Conservation (phyloP, 139 green algal genomes). For the Chlorella sorokiniana region DNA sequence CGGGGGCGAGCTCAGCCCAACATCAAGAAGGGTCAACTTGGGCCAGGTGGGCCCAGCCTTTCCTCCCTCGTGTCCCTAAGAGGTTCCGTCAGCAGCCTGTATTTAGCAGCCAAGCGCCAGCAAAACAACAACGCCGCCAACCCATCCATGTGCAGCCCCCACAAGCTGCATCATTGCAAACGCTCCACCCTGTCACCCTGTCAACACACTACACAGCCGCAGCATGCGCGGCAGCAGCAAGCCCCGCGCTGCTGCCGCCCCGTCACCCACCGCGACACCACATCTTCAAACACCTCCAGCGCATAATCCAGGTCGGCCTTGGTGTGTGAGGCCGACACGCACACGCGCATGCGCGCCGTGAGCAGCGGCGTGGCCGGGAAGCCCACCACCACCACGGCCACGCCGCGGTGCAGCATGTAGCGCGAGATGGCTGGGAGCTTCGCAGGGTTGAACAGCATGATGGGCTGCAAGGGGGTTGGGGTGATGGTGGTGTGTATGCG, state of each 20-base stretch:
- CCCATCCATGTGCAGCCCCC: too few relatives aligned
- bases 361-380: slow-evolving; percentile 95
- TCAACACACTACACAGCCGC: not conserved
- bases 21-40: too few relatives aligned
- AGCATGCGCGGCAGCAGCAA: not conserved
- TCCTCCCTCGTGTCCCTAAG: too few relatives aligned
- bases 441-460: slow-evolving; percentile 95
- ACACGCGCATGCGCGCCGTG: slow-evolving; percentile 83
- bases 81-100: too few relatives aligned
- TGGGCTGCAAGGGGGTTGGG: slow-evolving; percentile 58
- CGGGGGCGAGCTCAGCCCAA: not conserved
- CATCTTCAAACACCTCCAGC: slow-evolving; percentile 64
- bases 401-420: slow-evolving; percentile 66
- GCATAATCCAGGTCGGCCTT: slow-evolving; percentile 90
- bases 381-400: slow-evolving; percentile 96
- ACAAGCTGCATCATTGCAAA: too few relatives aligned
- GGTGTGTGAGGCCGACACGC: slow-evolving; percentile 93
- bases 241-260: not conserved
- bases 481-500: not conserved
- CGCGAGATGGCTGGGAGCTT: slow-evolving; percentile 84
- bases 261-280: slow-evolving; percentile 23
- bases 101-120: too few relatives aligned
- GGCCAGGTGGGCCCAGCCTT: too few relatives aligned
- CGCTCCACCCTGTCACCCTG: not conserved
- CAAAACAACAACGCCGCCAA: too few relatives aligned